Conservation (phyloP, 2,329 filamentous ascomycete species). For the Ploettnerulaceae sp. region DNA sequence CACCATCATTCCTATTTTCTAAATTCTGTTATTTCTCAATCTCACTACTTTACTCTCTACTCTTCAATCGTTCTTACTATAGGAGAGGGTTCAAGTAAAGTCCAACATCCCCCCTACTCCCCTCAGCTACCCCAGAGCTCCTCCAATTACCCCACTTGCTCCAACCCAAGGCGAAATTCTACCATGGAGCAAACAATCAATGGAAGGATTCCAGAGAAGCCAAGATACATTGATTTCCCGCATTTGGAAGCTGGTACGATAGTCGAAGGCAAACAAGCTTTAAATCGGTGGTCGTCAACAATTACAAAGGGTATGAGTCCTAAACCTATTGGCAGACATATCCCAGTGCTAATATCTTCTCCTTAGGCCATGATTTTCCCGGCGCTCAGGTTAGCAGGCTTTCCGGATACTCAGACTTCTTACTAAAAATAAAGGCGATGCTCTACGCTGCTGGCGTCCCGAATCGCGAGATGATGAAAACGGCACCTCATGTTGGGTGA, state of each 20-base stretch:
- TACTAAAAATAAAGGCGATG: conserved; percentile 62
- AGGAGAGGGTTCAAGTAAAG: no score
- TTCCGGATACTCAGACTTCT: neutral
- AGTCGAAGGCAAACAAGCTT: conserved; percentile 52
- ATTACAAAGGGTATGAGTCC: conserved; percentile 53
- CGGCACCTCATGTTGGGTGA: conserved; percentile 78
- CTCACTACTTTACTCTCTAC: neutral
- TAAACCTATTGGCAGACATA: neutral
- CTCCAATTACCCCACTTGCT: neutral
- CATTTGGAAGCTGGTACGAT: conserved; percentile 28
- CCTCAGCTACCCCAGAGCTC: neutral
- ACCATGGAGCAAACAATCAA: conserved; percentile 27
- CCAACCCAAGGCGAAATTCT: neutral
- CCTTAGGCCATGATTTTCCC: conserved; percentile 44
- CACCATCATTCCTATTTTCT: no score
- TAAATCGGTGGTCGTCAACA: conserved; percentile 83
- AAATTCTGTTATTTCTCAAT: no score
- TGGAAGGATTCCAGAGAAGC: conserved; percentile 23
- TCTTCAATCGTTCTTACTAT: neutral
- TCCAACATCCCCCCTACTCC: neutral
- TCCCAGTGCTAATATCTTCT: conserved; percentile 1
- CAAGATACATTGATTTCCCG: conserved; percentile 33
- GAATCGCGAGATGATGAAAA: conserved; percentile 79
- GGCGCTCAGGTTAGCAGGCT: conserved; percentile 66
- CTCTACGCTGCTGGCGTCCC: conserved; percentile 89